These are phyloP conservation scores for Skeletonema marinoi DNA, from an alignment of 108 stramenopile species.

Conservation along the genomic window DNA sequence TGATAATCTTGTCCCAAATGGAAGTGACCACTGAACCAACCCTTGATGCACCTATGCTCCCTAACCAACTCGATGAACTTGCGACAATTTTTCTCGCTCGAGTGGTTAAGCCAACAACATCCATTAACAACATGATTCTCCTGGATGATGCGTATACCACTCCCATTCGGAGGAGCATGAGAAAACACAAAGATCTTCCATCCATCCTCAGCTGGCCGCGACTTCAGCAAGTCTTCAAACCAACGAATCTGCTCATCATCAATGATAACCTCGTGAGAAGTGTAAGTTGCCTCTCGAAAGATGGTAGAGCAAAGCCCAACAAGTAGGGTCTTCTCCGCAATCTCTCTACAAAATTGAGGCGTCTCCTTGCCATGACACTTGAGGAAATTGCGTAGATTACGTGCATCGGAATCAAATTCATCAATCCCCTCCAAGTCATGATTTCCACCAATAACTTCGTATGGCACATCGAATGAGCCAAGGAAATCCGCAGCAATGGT, in stretches of 20 bases:
- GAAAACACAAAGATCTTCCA: constrained; percentile 95
- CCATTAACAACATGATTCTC: constrained; percentile 87
- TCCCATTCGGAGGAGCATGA: constrained; percentile 92
- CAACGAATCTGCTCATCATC: constrained; percentile 88
- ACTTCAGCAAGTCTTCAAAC: constrained; percentile 78
- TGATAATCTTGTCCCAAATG: constrained; percentile 86
- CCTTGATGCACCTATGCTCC: constrained; percentile 84
- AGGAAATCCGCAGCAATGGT: constrained; percentile 66
- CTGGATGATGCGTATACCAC: constrained; percentile 91
- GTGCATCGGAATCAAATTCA: constrained; percentile 89
- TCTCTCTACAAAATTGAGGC: constrained; percentile 80
- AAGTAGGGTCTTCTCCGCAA: constrained; percentile 89
- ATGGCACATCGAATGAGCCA: constrained; percentile 59
- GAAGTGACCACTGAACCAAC: constrained; percentile 95
- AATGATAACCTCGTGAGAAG: constrained; percentile 92
- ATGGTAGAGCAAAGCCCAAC: constrained; percentile 81
- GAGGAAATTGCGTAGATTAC: constrained; percentile 76
- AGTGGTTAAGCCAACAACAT: constrained; percentile 88
- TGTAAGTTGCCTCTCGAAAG: constrained; percentile 88
- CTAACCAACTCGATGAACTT: constrained; percentile 82
- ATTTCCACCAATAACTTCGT: constrained; percentile 61
- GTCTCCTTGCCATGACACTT: constrained; percentile 64
- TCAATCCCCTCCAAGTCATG: constrained; percentile 94
- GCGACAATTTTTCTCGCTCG: constrained; percentile 48
- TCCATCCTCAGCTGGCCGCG: constrained; percentile 80